These are phyloP conservation scores for Aspergillus eucalypticola DNA, from an alignment of 2,329 filamentous ascomycete species.

Conservation along the genomic window DNA sequence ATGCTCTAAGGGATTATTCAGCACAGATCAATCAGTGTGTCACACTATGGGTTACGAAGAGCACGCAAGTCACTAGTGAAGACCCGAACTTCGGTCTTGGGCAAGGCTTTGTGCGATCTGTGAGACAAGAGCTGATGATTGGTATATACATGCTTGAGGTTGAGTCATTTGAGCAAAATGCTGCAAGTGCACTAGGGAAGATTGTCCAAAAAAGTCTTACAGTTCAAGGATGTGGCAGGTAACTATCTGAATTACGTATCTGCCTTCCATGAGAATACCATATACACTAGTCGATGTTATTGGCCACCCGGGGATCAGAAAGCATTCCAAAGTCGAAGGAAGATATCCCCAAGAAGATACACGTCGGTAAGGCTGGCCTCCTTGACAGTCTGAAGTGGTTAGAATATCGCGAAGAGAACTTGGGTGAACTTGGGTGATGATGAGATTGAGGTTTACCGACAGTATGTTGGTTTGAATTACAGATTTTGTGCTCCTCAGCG, in stretches of 20 bases:
- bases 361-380: background rate
- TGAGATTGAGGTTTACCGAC: slow-evolving; percentile 37
- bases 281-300: slow-evolving; percentile 14
- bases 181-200: background rate
- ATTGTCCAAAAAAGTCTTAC: background rate
- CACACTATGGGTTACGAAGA: slow-evolving; percentile 9
- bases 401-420: background rate
- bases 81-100: slow-evolving; percentile 16
- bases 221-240: background rate
- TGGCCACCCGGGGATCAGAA: slow-evolving; percentile 9
- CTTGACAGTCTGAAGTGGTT: slow-evolving; percentile 4
- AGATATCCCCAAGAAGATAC: background rate
- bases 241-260: no score
- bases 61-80: slow-evolving; percentile 10
- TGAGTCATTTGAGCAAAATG: slow-evolving; percentile 9
- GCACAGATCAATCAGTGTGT: background rate
- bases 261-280: slow-evolving; percentile 5
- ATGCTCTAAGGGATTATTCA: slow-evolving; percentile 1
- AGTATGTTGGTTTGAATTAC: slow-evolving; percentile 37
- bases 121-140: slow-evolving; percentile 12
- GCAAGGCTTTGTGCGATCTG: slow-evolving; percentile 14
- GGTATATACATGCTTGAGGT: slow-evolving; percentile 16
- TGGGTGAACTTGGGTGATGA: slow-evolving; percentile 18
- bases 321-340: background rate
- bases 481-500: slow-evolving; percentile 17